Conservation (phyloP, 1,284 basidiomycete genomes). For the Volvariella surrecta region DNA sequence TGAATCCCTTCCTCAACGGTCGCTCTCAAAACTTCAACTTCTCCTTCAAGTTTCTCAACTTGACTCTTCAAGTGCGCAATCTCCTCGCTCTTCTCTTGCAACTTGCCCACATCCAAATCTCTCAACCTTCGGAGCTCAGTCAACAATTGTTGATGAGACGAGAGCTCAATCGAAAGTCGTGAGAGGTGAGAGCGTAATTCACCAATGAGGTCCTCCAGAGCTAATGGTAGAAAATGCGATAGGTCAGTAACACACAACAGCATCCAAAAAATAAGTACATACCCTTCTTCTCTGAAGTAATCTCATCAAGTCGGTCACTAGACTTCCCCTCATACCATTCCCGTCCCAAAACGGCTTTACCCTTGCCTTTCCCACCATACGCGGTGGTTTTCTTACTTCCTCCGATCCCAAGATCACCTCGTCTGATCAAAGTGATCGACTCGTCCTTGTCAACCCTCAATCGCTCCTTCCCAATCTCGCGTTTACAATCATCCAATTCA, state of each 20-base stretch:
- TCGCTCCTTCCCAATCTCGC: conserved; percentile 60
- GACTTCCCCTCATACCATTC: conserved; percentile 30
- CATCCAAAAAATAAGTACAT: conserved; percentile 8
- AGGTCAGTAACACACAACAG: conserved; percentile 4
- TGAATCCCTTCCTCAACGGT: conserved; percentile 77
- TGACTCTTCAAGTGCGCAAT: conserved; percentile 54
- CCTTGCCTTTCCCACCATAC: conserved; percentile 27
- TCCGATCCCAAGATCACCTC: not conserved
- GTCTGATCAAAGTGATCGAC: conserved; percentile 16
- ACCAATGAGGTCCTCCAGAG: conserved; percentile 67
- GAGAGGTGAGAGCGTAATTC: conserved; percentile 68
- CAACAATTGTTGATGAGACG: conserved; percentile 59
- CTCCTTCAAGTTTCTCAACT: conserved; percentile 69
- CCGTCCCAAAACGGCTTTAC: conserved; percentile 18
- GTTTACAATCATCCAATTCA: conserved; percentile 72
- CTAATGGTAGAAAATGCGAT: conserved; percentile 30
- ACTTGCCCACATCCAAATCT: conserved; percentile 49
- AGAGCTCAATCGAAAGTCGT: conserved; percentile 69
- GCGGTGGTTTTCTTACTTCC: conserved; percentile 9
- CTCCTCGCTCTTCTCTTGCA: conserved; percentile 55
- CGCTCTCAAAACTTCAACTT: conserved; percentile 74
- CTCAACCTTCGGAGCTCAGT: conserved; percentile 57
- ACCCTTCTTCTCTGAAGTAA: conserved; percentile 82
- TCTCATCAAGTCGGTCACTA: conserved; percentile 29
- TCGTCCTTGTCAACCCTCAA: conserved; percentile 51